Conservation (phyloP, 2,329 filamentous ascomycete genomes). For the Zymoseptoria pseudotritici region DNA sequence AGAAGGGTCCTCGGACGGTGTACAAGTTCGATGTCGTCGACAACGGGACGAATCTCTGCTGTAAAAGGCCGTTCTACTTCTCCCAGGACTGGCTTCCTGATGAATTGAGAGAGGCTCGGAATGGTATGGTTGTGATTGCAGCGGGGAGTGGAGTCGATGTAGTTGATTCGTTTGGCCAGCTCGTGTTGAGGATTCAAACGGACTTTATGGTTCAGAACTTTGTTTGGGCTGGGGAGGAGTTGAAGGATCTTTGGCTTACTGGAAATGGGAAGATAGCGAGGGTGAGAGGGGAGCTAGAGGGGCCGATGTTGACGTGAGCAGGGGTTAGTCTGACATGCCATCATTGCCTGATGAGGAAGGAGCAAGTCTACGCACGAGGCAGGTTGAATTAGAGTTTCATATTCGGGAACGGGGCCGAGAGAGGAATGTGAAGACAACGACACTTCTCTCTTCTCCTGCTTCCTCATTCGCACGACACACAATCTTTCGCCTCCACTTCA, state of each 20-base stretch:
- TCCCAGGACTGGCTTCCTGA: conserved; percentile 14
- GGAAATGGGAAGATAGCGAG: conserved; percentile 34
- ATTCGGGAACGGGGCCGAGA: not conserved
- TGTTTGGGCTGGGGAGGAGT: conserved; percentile 35
- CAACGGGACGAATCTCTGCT: conserved; percentile 13
- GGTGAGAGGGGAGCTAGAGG: conserved; percentile 33
- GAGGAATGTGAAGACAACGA: not conserved
- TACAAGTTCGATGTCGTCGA: conserved; percentile 17
- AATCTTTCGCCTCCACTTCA: not conserved
- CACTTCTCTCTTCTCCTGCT: not conserved
- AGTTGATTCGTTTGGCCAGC: conserved; percentile 12
- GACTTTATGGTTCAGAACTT: conserved; percentile 41
- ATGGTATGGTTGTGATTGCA: conserved; percentile 16
- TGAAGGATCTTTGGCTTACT: conserved; percentile 36
- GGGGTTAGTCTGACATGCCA: not conserved
- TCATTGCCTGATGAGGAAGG: not conserved
- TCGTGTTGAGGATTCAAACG: conserved; percentile 28
- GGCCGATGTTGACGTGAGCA: conserved; percentile 22
- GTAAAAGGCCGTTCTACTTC: conserved; percentile 15
- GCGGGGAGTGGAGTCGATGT: conserved; percentile 17
- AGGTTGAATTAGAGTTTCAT: not conserved
- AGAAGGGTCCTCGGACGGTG: conserved; percentile 9
- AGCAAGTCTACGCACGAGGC: not conserved
- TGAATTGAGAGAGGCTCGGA: conserved; percentile 15
- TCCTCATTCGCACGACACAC: not conserved